These are phyloP conservation scores for Brettanomyces sp. DNA, from an alignment of 805 yeast species.

Conservation along the genomic window DNA sequence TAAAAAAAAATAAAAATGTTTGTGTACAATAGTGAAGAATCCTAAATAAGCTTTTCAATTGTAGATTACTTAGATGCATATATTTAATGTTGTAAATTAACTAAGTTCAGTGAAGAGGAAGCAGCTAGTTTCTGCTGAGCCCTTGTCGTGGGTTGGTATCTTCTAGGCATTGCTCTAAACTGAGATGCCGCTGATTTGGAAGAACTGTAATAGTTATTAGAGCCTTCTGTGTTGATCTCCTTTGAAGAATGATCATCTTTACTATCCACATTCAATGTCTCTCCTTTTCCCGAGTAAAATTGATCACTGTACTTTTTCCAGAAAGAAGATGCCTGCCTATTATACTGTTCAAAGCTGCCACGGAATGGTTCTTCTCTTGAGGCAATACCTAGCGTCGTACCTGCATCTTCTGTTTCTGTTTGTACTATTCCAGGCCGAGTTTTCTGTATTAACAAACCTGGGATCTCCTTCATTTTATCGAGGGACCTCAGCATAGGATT, in stretches of 20 bases:
- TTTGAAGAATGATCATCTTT: background rate
- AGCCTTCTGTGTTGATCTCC: background rate
- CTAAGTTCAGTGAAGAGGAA: slow-evolving; percentile 13
- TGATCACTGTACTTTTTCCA: slow-evolving; percentile 6
- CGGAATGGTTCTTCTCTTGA: background rate
- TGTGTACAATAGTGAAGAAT: slow-evolving; percentile 3
- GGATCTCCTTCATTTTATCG: slow-evolving; percentile 32
- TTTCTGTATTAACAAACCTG: slow-evolving; percentile 2
- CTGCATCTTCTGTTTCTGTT: background rate
- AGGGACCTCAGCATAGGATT: slow-evolving; percentile 66
- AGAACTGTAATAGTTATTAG: background rate
- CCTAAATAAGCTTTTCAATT: slow-evolving; percentile 1
- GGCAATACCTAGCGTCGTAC: background rate
- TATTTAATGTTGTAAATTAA: slow-evolving; percentile 12
- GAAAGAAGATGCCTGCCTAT: slow-evolving; percentile 3
- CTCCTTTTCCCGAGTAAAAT: background rate
- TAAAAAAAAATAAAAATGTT: background rate
- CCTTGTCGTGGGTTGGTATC: slow-evolving; percentile 21
- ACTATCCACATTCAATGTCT: no score
- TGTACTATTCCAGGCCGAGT: background rate
- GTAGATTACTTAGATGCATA: no score
- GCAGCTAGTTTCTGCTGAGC: slow-evolving; percentile 19
- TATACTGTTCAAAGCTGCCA: slow-evolving; percentile 2
- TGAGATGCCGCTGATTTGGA: background rate
- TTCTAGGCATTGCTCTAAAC: slow-evolving; percentile 4